Base-by-base conservation (phyloP, 176 grass and related monocot genomes). In the Oryza meyeriana region DNA sequence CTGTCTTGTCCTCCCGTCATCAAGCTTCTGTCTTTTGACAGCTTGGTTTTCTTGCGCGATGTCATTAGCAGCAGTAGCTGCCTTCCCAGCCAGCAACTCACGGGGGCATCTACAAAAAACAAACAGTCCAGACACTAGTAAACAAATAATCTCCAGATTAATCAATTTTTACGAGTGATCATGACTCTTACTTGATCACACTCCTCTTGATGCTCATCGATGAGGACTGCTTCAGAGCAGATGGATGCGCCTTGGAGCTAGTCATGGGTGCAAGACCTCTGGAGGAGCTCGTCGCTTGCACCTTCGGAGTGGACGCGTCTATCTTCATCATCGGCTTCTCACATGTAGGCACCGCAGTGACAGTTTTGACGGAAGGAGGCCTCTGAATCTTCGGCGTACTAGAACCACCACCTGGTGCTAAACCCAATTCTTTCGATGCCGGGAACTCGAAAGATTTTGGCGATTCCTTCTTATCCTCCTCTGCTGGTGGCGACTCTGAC, bases 1-100 rank as follows among this genome's bases (percentile, higher is more conserved):
- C 96, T 94, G 85, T 91, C 92, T 93, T 6, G 81, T 85, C 66
- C 77, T 92, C 48, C 97, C 97, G 29, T 83, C 73, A 69, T 94
- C 93, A 31, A 99, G 80, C 26, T 96, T 99, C 79, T 99, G 97
- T 77, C 85, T 99, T 73, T 99, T 99, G 31, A 99, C 76, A 2
- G 97, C 93, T 67, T 99, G 97, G 62, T 96, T 90, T 73, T 99
- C 91, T 47, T 94, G 91, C 12, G 74, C 50, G 74, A 99, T 79
- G 47, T 92, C 93, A 86, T 72, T 61, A 29, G 65, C 77, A 45
- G 47, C 50, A 33, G 59, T 13, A 18, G 36, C 47, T 40, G 74
- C 47, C 74, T 79, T 90, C 72, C 47, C 67, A 0, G 58, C 8
- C n/a, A 40, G 42, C 66, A 59, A 57, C 59, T 74, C 68, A 34